A percentile compares a stretch with the other conserved stretches of the same genome.
These are phyloP conservation scores for Pilasporangium apinafurcum DNA, from an alignment of 352 stramenopile genomes.

Conservation along the genomic window DNA sequence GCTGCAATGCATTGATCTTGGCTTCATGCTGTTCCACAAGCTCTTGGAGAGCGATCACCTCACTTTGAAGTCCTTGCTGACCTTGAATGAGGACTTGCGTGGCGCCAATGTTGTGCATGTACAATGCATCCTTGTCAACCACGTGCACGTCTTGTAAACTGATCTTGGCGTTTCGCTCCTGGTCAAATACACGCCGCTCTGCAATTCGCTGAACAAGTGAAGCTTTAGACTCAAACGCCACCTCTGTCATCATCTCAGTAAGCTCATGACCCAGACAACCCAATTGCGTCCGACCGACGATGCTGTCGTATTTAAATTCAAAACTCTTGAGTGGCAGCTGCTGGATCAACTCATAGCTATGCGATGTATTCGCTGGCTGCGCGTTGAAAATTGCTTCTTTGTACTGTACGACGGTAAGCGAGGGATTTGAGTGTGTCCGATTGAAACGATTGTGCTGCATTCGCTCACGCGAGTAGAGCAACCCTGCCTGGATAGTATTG, in stretches of 20 bases:
- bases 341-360: slow-evolving; percentile 39
- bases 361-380: slow-evolving; percentile 28
- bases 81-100: slow-evolving; percentile 78
- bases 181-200: slow-evolving; percentile 48
- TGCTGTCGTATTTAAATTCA: slow-evolving; percentile 79
- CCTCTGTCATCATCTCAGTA: slow-evolving; percentile 51
- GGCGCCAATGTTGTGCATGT: slow-evolving; percentile 89
- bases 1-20: slow-evolving; percentile 30
- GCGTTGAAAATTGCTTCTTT: slow-evolving; percentile 41
- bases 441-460: slow-evolving; percentile 16
- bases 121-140: slow-evolving; percentile 86
- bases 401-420: slow-evolving; percentile 43
- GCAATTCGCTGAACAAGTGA: slow-evolving; percentile 66
- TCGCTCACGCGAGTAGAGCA: slow-evolving; percentile 20
- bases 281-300: slow-evolving; percentile 59
- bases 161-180: slow-evolving; percentile 43
- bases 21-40: slow-evolving; percentile 21
- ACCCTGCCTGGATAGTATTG: background rate
- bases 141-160: slow-evolving; percentile 78
- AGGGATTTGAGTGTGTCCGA: too few relatives aligned
- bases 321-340: slow-evolving; percentile 54
- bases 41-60: slow-evolving; percentile 22
- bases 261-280: slow-evolving; percentile 63
- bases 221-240: too few relatives aligned
- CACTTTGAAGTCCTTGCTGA: slow-evolving; percentile 14